phyloP scores from a whole-genome alignment of 345 rosid genomes.

The Eucalyptus virginea region DNA sequence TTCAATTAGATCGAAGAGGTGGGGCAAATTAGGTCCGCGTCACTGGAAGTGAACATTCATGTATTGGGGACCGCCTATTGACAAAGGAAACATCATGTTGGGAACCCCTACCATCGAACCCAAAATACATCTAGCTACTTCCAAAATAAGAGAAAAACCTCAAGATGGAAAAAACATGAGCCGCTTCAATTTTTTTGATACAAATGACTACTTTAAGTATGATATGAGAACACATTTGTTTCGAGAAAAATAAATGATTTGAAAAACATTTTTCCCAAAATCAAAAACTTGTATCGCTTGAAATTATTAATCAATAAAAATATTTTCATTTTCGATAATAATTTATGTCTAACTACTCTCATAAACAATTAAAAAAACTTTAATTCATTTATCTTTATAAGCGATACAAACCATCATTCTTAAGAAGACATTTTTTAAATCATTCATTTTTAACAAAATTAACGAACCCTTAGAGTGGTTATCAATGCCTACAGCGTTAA shows the following conservation, averaged over 20 bases:
- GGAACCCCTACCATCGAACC: not conserved
- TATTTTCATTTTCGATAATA: no score
- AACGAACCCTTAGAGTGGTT: not conserved
- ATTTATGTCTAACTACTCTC: not conserved
- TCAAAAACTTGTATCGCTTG: no score
- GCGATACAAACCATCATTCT: rapidly evolving
- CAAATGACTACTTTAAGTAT: not conserved
- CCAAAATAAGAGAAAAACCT: not conserved
- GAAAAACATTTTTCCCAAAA: no score
- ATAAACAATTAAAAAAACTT: no score
- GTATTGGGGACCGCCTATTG: not conserved
- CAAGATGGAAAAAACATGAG: not conserved
- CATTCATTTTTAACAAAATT: no score
- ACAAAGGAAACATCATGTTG: not conserved
- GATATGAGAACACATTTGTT: not conserved
- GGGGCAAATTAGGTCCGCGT: not conserved
- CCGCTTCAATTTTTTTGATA: not conserved
- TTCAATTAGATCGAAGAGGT: not conserved
- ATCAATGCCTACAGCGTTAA: not conserved
- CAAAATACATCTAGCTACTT: not conserved
- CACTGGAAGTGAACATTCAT: not conserved
- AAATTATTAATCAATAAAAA: no score
- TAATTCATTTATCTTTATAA: no score
- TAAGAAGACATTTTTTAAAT: no score
- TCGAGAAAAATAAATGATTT: no score